These are phyloP conservation scores for Brassica cretica DNA, from an alignment of 345 rosid genomes.

Conservation along the genomic window DNA sequence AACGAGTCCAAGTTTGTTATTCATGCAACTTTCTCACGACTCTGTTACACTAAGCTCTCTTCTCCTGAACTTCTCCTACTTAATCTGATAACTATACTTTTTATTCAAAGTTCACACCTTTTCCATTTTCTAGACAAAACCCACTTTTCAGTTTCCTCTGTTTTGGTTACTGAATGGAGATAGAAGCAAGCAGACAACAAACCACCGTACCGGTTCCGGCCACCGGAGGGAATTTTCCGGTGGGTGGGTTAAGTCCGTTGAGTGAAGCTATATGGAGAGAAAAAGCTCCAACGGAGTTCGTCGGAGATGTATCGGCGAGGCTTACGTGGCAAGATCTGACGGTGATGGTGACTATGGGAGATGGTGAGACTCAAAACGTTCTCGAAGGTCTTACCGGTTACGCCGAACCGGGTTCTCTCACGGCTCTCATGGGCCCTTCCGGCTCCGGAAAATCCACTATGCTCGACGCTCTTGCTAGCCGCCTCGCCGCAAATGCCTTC, in stretches of 20 bases:
- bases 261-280: conserved; percentile 82
- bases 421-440: conserved; percentile 95
- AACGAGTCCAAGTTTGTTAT: conserved; percentile 43
- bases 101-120: conserved; percentile 31
- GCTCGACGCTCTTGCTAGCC: conserved; percentile 84
- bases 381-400: conserved; percentile 84
- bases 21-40: conserved; percentile 35
- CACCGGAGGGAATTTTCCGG: conserved; percentile 44
- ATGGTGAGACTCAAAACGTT: conserved; percentile 77
- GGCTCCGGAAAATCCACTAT: conserved; percentile 95
- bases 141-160: conserved; percentile 17
- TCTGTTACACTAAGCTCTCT: conserved; percentile 22
- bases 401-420: conserved; percentile 82
- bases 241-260: conserved; percentile 71
- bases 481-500: conserved; percentile 86
- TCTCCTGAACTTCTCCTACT: conserved; percentile 43
- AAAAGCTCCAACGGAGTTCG: conserved; percentile 50
- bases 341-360: conserved; percentile 65
- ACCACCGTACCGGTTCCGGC: conserved; percentile 31
- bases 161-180: conserved; percentile 51
- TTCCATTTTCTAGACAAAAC: conserved; percentile 31
- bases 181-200: conserved; percentile 60
- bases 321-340: conserved; percentile 94
- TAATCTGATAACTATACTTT: not conserved
- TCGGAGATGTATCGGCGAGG: conserved; percentile 84